phyloP scores from a whole-genome alignment of 306 rosid species.

The Cicer judaicum region DNA sequence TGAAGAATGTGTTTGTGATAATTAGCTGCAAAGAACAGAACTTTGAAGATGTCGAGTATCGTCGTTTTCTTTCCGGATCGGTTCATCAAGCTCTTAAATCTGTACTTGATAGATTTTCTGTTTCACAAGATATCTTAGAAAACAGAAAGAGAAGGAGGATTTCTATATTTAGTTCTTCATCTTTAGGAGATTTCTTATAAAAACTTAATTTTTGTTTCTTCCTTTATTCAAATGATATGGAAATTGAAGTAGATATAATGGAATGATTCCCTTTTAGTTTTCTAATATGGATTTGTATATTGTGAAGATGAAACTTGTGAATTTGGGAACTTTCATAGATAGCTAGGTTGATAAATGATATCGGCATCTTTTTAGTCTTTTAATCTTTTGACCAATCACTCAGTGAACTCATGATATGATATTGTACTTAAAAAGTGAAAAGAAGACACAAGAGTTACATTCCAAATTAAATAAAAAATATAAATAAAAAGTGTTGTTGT shows the following conservation, averaged over 20 bases:
- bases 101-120: conserved; percentile 68
- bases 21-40: conserved; percentile 57
- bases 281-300: conserved; percentile 1
- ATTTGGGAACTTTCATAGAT: conserved; percentile 36
- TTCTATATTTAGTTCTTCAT: conserved; percentile 63
- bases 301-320: conserved; percentile 21
- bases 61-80: conserved; percentile 56
- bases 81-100: conserved; percentile 65
- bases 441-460: no score
- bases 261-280: background rate
- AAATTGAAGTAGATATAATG: conserved; percentile 15
- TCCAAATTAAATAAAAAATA: no score
- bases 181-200: conserved; percentile 55
- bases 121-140: conserved; percentile 57
- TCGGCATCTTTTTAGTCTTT: background rate
- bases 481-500: no score
- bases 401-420: conserved; percentile 25
- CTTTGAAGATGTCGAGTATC: conserved; percentile 49
- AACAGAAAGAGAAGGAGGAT: conserved; percentile 59
- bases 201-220: background rate
- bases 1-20: conserved; percentile 73
- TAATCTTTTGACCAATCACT: background rate
- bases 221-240: background rate
- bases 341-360: background rate
- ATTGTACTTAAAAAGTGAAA: background rate